Base-by-base conservation (phyloP, 2,329 filamentous ascomycete genomes). In the Clonostachys rosea region DNA sequence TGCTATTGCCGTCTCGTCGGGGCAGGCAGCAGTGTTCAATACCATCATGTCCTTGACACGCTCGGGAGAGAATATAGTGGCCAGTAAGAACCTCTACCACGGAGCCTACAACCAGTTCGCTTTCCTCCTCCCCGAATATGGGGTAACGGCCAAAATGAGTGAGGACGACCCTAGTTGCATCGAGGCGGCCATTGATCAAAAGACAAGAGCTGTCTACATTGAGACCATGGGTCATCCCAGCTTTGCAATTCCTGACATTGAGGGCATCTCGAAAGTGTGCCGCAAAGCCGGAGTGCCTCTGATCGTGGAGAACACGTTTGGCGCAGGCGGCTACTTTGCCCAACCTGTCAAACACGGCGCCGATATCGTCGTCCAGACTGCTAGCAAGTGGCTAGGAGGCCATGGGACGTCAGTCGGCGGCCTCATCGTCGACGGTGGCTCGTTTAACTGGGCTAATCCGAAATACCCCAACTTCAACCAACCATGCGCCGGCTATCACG, bases 381-480 rank as follows among this genome's bases (percentile, higher is more conserved):
- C 81, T 13, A 87, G 83, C 4, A 88, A 88, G 61, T 88, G 84
- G 85, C 87, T 88, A 49, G 84, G 85, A 43, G 84, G 84, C 24
- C 84, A 88, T 59, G 85, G 85, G 36, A 86, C 84, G 17, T 87
- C 84, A 13, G 83, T 87, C 57, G 84, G 75, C 36, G 84, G 84
- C 47, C 73, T 87, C 24, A 74, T 88, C 12, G 71, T 88, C 44
- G 84, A 87, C 64, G 77, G 79, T 48, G 84, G 84, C 43, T 85
- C 84, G 56, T 88, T 88, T 57, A 81, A 87, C 68, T 88, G 85
- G 85, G 82, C 80, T 44, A 83, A 81, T 56, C 69, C 86, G 49
- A 78, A 78, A 55, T 89, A 89, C 65, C 85, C 86, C 1, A 82
- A 87, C 54, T 84, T 89, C 69, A 79, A 79, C 47, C 83, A 89